phyloP scores from a whole-genome alignment of 2,329 filamentous ascomycete species.

The Colletotrichum musicola region DNA sequence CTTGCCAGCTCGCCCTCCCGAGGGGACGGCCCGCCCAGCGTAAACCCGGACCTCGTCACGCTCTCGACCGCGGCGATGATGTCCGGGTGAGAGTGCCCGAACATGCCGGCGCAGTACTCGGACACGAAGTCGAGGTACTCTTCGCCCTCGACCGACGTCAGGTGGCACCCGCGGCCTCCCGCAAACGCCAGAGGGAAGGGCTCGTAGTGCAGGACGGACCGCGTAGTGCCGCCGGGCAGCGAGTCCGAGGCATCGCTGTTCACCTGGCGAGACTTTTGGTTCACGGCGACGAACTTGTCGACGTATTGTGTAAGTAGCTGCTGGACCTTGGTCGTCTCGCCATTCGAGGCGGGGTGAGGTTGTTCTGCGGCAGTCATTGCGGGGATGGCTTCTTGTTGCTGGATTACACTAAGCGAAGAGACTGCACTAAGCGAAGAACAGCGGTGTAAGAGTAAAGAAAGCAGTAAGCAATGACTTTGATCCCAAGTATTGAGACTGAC shows the following conservation, averaged over 20 bases:
- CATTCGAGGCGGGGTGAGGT: too few species aligned
- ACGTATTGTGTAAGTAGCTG: slow-evolving; percentile 10
- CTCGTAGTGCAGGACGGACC: slow-evolving; percentile 56
- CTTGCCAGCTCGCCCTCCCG: slow-evolving; percentile 65
- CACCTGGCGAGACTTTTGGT: slow-evolving; percentile 53
- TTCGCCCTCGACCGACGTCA: slow-evolving; percentile 57
- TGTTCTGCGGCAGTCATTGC: not conserved
- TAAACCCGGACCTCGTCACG: slow-evolving; percentile 63
- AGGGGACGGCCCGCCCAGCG: slow-evolving; percentile 64
- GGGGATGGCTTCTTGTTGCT: not conserved
- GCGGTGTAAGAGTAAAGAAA: too few species aligned
- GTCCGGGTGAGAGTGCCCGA: slow-evolving; percentile 71
- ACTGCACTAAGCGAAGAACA: not conserved
- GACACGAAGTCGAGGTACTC: slow-evolving; percentile 71
- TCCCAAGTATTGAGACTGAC: too few species aligned
- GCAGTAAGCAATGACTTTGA: too few species aligned
- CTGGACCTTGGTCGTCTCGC: not conserved
- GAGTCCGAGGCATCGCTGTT: slow-evolving; percentile 51
- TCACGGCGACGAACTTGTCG: slow-evolving; percentile 41
- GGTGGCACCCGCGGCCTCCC: slow-evolving; percentile 49
- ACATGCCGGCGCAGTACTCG: slow-evolving; percentile 75
- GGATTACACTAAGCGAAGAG: not conserved
- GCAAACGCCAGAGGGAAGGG: slow-evolving; percentile 59
- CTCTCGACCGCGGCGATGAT: slow-evolving; percentile 63
- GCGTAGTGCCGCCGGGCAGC: slow-evolving; percentile 62